Evolutionary conservation across 1,284 basidiomycete genomes (phyloP).

Genomic region (Melampsora americana): DNA sequence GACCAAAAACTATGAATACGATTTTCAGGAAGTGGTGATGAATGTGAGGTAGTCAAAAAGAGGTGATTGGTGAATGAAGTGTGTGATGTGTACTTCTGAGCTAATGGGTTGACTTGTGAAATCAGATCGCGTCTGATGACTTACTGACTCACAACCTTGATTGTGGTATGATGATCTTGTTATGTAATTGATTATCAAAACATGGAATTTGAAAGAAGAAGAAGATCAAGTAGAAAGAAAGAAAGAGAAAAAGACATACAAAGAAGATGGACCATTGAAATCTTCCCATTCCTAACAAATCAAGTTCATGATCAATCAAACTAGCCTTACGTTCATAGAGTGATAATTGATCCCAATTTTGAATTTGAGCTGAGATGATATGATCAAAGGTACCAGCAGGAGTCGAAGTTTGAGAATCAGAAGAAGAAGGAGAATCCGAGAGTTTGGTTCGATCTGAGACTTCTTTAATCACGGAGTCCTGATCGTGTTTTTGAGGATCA

Average conservation of each 20-base stretch:
- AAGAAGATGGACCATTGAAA: conserved; percentile 3
- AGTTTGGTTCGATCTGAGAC: background rate
- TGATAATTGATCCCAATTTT: background rate
- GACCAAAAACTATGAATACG: too few species aligned
- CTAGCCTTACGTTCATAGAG: background rate
- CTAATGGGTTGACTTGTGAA: background rate
- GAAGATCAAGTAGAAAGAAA: background rate
- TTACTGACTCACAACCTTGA: too few species aligned
- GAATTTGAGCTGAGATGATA: background rate
- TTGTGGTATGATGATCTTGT: too few species aligned
- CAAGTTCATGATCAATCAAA: conserved; percentile 1
- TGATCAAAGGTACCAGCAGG: conserved; percentile 2
- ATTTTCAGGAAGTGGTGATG: too few species aligned
- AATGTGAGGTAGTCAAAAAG: background rate
- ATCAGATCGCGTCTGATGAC: too few species aligned
- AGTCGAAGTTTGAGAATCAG: background rate
- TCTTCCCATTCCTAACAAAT: background rate
- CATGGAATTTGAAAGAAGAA: background rate
- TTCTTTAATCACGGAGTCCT: too few species aligned
- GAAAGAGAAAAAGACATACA: background rate
- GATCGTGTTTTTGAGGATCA: background rate
- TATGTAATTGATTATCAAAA: too few species aligned
- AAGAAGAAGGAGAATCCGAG: background rate
- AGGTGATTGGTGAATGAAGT: background rate
- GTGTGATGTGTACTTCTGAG: background rate